Base-by-base conservation (phyloP, 169 alveolate genomes). In the Besnoitia besnoiti region DNA sequence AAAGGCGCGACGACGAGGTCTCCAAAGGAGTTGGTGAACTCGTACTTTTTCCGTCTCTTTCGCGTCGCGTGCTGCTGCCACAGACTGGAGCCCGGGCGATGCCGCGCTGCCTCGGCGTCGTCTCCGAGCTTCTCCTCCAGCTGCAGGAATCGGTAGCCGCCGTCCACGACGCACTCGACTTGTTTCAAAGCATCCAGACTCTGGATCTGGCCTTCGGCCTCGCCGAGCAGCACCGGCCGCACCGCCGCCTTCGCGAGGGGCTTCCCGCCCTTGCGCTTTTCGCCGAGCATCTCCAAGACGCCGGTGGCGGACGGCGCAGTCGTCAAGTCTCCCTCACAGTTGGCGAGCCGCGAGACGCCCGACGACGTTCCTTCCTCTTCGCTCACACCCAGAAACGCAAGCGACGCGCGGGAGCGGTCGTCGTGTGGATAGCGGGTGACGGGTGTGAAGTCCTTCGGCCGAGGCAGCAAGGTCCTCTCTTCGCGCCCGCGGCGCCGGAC, bases 221-320 rank as follows among this genome's bases (percentile, higher is more conserved):
- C 67, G 67, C 67, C 24, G 27, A 73, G 46, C 46, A 73, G 8
- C 5, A 42, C 82, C 46, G 82, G 82, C 82, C 82, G 16, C 46
- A 73, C 82, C n/a, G 82, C 82, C 8, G 82, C 82, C 82, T 73
- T 10, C 82, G 46, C 82, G 21, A 73, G 44, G 82, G 82, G 44
- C 46, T 73, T 73, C 82, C 82, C 82, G 12, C 19, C n/a, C 47
- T 37, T n/a, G 10, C 46, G 44, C 46, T 73, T 39, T 19, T 73
- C 82, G 10, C 82, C 82, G 27, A 73, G 82, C 82, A 73, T 73
- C 30, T 73, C 46, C 82, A 73, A 19, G 24, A 73, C 46, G 8
- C 82, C 82, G 44, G n/a, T 1, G 24, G 82, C 39, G 46, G 82
- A 73, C 46, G 82, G 82, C 30, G 46, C 82, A 19, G 82, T 73